Conservation (phyloP, 139 green algal species). For the Micractinium conductrix region DNA sequence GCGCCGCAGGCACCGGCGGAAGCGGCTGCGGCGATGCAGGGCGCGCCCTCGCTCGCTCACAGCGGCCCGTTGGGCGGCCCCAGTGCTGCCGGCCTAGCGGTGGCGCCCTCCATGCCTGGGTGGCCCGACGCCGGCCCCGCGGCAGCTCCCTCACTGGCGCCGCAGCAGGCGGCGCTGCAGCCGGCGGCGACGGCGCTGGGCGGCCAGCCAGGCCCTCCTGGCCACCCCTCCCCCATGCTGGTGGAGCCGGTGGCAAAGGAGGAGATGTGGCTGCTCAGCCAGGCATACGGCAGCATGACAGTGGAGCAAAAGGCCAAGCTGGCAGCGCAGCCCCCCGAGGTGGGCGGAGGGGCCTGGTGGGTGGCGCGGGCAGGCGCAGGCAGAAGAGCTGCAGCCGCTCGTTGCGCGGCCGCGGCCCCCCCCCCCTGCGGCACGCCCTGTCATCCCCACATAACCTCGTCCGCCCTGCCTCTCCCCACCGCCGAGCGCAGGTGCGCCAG, state of each 20-base stretch:
- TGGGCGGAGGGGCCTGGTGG: neutral
- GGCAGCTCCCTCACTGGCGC: neutral
- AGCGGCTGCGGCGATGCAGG: neutral
- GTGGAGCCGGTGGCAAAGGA: neutral
- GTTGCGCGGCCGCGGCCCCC: neutral
- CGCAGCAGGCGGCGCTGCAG: constrained; percentile 8
- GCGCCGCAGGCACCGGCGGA: neutral
- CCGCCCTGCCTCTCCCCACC: neutral
- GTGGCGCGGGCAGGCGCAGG: neutral
- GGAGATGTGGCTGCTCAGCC: constrained; percentile 17
- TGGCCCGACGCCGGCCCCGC: too few relatives aligned
- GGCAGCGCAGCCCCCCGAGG: constrained; percentile 17
- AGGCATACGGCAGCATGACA: constrained; percentile 17
- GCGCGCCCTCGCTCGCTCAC: neutral
- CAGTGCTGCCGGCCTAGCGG: neutral
- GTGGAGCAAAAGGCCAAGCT: constrained; percentile 23
- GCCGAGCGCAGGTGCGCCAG: neutral
- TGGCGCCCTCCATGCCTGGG: too few relatives aligned
- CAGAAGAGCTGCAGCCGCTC: neutral
- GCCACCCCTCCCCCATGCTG: neutral
- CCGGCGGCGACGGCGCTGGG: neutral
- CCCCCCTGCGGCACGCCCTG: neutral
- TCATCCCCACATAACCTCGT: neutral
- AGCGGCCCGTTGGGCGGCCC: neutral
- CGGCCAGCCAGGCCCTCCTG: neutral